These are phyloP conservation scores for Diplodia mutila DNA, from an alignment of 2,329 filamentous ascomycete genomes.

Conservation along the genomic window DNA sequence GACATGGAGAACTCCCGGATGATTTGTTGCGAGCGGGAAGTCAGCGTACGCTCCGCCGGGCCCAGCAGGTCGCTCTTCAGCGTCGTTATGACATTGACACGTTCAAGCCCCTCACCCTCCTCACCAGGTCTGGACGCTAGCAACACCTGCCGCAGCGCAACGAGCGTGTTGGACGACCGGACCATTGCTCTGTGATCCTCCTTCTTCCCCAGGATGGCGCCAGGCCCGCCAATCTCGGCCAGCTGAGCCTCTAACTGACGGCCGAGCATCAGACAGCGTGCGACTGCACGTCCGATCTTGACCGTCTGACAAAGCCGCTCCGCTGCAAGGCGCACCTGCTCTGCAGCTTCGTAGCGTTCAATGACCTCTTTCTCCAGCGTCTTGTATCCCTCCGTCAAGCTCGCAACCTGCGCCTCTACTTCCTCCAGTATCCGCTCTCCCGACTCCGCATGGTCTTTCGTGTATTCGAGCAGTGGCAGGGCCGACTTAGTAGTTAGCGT, in stretches of 20 bases:
- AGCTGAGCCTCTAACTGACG: slow-evolving; percentile 87
- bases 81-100: slow-evolving; percentile 71
- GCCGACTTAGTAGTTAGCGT: slow-evolving; percentile 83
- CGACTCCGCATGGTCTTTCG: slow-evolving; percentile 71
- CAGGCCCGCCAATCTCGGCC: slow-evolving; percentile 63
- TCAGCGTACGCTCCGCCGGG: slow-evolving; percentile 75
- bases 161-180: slow-evolving; percentile 77
- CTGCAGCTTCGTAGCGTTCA: slow-evolving; percentile 81
- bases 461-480: slow-evolving; percentile 78
- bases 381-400: slow-evolving; percentile 81
- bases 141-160: slow-evolving; percentile 75
- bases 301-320: slow-evolving; percentile 80
- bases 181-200: slow-evolving; percentile 80
- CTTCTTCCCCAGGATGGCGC: slow-evolving; percentile 51
- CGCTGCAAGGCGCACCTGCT: slow-evolving; percentile 77
- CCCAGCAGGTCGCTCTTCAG: slow-evolving; percentile 70
- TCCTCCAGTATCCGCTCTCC: slow-evolving; percentile 73
- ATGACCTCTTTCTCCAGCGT: slow-evolving; percentile 86
- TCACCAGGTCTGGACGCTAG: slow-evolving; percentile 68
- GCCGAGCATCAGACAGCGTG: slow-evolving; percentile 77
- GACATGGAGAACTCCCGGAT: slow-evolving; percentile 83
- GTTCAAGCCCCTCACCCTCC: slow-evolving; percentile 76
- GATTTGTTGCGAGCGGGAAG: slow-evolving; percentile 74
- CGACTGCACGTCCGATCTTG: slow-evolving; percentile 74
- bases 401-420: slow-evolving; percentile 78